Conservation (phyloP, 164 flowering plant genomes). For the Euptelea pleiosperma region DNA sequence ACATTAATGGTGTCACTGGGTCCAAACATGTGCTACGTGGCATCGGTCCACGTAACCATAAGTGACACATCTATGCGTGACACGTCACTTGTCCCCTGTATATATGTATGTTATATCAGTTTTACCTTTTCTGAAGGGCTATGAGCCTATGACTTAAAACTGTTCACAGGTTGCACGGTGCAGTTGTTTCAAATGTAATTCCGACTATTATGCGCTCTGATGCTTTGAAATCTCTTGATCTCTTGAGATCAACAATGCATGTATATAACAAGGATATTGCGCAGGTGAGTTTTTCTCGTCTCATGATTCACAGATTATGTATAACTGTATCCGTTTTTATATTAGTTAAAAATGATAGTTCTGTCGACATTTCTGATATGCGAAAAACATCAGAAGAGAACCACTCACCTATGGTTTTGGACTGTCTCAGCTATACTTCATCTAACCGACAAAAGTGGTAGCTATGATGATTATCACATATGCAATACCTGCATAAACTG, state of each 20-base stretch:
- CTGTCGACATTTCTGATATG: not conserved
- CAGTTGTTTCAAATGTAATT: constrained; percentile 30
- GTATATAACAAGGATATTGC: constrained; percentile 68
- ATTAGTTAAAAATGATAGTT: not conserved
- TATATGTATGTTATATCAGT: too few relatives aligned
- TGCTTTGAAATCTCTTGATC: constrained; percentile 42
- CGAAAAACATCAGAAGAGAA: not conserved
- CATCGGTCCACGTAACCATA: too few relatives aligned
- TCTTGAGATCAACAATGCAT: constrained; percentile 51
- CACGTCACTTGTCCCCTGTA: too few relatives aligned
- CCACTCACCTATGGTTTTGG: too few relatives aligned
- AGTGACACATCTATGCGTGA: too few relatives aligned
- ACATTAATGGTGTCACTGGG: too few relatives aligned
- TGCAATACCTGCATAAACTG: not conserved
- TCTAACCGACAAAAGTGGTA: constrained; percentile 1
- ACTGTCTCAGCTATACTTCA: not conserved
- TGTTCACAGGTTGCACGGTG: constrained; percentile 50
- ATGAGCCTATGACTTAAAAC: not conserved
- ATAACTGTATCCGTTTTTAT: not conserved
- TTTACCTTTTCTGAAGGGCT: not conserved
- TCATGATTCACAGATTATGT: not conserved
- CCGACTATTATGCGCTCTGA: constrained; percentile 28
- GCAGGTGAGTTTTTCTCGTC: constrained; percentile 41
- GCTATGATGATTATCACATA: not conserved
- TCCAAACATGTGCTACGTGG: too few relatives aligned